These are phyloP conservation scores for Nicotiana benthamiana DNA, from an alignment of 257 asterid species.

Conservation along the genomic window DNA sequence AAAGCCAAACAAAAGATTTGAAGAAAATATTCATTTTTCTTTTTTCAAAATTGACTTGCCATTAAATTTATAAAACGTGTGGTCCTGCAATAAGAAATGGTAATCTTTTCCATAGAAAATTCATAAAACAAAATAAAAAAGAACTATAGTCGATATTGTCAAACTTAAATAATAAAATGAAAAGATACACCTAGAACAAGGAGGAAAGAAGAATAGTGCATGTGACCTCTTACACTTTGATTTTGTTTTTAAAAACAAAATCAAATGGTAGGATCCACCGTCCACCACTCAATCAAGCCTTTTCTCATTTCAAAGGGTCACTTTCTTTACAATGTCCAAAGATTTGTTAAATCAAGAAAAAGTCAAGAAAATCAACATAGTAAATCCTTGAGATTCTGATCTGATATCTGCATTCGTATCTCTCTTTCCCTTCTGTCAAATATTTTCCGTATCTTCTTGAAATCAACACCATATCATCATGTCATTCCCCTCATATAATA, in stretches of 20 bases:
- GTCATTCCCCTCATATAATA: neutral
- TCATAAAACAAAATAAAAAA: neutral
- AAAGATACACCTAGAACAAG: too few relatives aligned
- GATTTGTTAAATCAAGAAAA: neutral
- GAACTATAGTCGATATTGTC: neutral
- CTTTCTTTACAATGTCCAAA: neutral
- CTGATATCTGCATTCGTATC: slow-evolving; percentile 4
- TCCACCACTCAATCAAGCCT: neutral
- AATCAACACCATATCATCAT: neutral
- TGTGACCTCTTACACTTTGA: too few relatives aligned
- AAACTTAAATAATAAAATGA: too few relatives aligned
- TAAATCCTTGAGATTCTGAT: slow-evolving; percentile 7
- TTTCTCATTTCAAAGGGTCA: neutral
- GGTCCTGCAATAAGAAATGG: neutral
- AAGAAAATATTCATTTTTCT: too few relatives aligned
- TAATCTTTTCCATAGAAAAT: neutral
- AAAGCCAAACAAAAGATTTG: neutral
- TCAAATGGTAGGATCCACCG: neutral
- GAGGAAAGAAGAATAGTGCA: too few relatives aligned
- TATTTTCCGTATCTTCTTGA: slow-evolving; percentile 4
- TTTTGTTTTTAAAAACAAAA: neutral
- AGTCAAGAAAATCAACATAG: slow-evolving; percentile 1
- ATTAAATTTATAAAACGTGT: neutral
- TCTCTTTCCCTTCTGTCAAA: slow-evolving; percentile 2
- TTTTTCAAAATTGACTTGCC: neutral